Conservation (phyloP, 805 yeast species). For the Lipomyces yamadae region DNA sequence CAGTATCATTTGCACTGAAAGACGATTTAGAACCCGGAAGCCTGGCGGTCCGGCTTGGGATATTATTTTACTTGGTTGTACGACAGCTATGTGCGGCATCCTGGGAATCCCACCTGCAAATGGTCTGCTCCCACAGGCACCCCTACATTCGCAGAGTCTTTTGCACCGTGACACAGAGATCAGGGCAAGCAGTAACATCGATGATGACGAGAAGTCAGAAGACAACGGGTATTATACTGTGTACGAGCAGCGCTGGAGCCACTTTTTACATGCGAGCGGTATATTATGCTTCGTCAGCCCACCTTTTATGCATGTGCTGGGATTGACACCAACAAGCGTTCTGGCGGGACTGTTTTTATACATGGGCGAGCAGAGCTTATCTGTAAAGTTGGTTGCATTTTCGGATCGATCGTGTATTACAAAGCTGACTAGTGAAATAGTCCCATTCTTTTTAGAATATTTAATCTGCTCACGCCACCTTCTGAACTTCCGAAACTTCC, state of each 20-base stretch:
- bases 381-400: not conserved
- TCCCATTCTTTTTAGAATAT: not conserved
- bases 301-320: slow-evolving; percentile 1
- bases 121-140: slow-evolving; percentile 8
- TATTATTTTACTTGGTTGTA: not conserved
- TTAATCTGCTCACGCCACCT: not conserved
- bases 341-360: not conserved
- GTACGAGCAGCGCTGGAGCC: slow-evolving; percentile 2
- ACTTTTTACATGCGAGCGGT: not conserved
- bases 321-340: slow-evolving; percentile 9
- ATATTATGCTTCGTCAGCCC: slow-evolving; percentile 1
- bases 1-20: slow-evolving; percentile 1
- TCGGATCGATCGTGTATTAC: not conserved
- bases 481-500: slow-evolving; percentile 2
- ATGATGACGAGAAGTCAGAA: not conserved
- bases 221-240: not conserved
- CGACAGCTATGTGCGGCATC: slow-evolving; percentile 1
- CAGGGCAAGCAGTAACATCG: not conserved
- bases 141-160: not conserved
- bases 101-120: slow-evolving; percentile 2
- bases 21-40: not conserved
- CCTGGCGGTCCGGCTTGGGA: slow-evolving; percentile 4
- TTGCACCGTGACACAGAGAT: not conserved
- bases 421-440: not conserved
- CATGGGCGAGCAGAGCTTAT: slow-evolving; percentile 3